Base-by-base conservation (phyloP, 345 rosid genomes). In the Laguncularia racemosa region DNA sequence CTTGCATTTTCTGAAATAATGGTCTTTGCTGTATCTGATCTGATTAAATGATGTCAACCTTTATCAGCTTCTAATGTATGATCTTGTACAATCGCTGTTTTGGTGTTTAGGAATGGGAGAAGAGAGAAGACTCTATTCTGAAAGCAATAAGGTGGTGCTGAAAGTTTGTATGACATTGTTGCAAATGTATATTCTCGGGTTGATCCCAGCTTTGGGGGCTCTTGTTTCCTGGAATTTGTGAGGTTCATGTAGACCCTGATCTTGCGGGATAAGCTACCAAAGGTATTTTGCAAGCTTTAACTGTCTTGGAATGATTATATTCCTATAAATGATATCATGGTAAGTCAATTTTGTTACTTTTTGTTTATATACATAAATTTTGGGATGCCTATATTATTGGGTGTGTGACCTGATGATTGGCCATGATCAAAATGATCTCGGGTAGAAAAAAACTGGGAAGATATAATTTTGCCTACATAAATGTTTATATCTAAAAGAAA, bases 241-340 rank as follows among this genome's bases (percentile, higher is more conserved):
- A n/a, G 81, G 81, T 86, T 73, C 96, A 86, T 45, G 83, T 88
- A 26, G 89, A 89, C 47, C 67, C 75, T 92, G 68, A 82, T 78
- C 16, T 69, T 71, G 59, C 79, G 67, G 63, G 73, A 80, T 44
- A 84, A 74, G 79, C 65, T 92, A 56, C 95, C 98, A 17, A 65
- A 78, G 89, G 98, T 86, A 0, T 21, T 50, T 18, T 26, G 23
- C 13, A 17, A 14, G 44, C 44, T 48, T 46, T 13, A n/a, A 48
- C 45, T 3, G 15, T 0, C 0, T 33, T 23, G 8, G 12, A 14
- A 43, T 16, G 19, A 8, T 45, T 4, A 9, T 15, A 23, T 19
- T 15, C 57, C 16, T 51, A 43, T 58, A 40, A 6, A 44, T 14
- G 26, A 17, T 20, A 10, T 12, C 1, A 15, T 13, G 44, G 38